phyloP scores from a whole-genome alignment of 495 filamentous ascomycete species.

The Rusavskia elegans region DNA sequence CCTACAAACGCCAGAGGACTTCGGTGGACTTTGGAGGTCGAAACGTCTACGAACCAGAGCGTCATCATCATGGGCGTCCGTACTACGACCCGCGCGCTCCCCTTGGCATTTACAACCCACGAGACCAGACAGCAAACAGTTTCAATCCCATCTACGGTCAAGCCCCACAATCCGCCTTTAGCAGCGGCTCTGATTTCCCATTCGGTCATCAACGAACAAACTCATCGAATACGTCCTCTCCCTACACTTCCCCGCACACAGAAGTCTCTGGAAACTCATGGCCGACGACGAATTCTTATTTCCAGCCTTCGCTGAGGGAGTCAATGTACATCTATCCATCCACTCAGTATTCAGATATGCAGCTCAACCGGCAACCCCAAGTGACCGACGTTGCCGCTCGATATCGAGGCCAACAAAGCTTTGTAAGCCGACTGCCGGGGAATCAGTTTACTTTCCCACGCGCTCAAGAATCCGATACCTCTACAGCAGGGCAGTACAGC shows the following conservation, averaged over 20 bases:
- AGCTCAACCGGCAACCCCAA: conserved; percentile 2
- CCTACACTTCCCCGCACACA: conserved; percentile 9
- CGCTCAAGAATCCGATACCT: conserved; percentile 3
- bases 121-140: not conserved
- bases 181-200: conserved; percentile 3
- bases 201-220: conserved; percentile 7
- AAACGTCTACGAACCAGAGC: conserved; percentile 4
- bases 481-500: not conserved
- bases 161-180: conserved; percentile 2
- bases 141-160: conserved; percentile 4
- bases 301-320: conserved; percentile 4
- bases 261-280: conserved; percentile 3
- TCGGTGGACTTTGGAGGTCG: conserved; percentile 4
- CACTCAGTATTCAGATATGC: conserved; percentile 4
- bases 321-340: conserved; percentile 3
- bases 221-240: conserved; percentile 13
- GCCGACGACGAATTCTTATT: conserved; percentile 2
- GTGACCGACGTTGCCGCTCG: conserved; percentile 6
- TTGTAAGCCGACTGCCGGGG: not conserved
- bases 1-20: conserved; percentile 12
- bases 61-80: not conserved
- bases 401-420: conserved; percentile 2
- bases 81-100: conserved; percentile 8
- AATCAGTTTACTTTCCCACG: conserved; percentile 1
- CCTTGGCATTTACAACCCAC: conserved; percentile 2